Conservation (phyloP, 129 eudicot genomes). For the Rutidosis leptorrhynchoides region DNA sequence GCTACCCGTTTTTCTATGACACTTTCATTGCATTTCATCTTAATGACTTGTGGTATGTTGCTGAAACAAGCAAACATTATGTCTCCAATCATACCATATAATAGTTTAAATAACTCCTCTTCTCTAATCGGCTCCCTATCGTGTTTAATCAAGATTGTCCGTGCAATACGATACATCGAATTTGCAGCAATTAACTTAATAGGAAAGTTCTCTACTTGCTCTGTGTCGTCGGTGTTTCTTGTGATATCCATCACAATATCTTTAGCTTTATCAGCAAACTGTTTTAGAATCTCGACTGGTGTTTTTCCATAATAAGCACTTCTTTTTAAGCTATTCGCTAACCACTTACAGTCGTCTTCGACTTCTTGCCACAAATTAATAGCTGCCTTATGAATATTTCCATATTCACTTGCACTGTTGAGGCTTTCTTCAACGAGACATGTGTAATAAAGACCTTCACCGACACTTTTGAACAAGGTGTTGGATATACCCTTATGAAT, state of each 20-base stretch:
- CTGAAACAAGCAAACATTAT: too few species aligned
- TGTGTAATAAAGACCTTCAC: conserved; percentile 15
- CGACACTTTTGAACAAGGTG: neutral
- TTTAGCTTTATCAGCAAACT: neutral
- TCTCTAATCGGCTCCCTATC: neutral
- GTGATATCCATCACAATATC: neutral
- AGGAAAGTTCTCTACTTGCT: neutral
- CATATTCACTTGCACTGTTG: neutral
- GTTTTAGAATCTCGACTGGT: neutral
- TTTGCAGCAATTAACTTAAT: neutral
- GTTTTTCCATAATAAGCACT: neutral
- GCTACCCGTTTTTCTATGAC: neutral
- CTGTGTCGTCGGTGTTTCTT: neutral
- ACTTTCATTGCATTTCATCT: too few species aligned
- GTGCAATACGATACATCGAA: neutral
- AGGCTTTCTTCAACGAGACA: conserved; percentile 12
- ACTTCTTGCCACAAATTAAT: conserved; percentile 24
- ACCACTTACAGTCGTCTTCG: conserved; percentile 26
- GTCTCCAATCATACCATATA: neutral
- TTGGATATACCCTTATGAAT: neutral
- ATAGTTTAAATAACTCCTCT: neutral
- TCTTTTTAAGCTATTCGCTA: neutral
- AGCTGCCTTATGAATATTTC: conserved; percentile 20
- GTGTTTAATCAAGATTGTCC: neutral
- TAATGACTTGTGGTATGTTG: too few species aligned